Conservation (phyloP, 225 moss, liverwort and hornwort species). For the Pleurozium schreberi region DNA sequence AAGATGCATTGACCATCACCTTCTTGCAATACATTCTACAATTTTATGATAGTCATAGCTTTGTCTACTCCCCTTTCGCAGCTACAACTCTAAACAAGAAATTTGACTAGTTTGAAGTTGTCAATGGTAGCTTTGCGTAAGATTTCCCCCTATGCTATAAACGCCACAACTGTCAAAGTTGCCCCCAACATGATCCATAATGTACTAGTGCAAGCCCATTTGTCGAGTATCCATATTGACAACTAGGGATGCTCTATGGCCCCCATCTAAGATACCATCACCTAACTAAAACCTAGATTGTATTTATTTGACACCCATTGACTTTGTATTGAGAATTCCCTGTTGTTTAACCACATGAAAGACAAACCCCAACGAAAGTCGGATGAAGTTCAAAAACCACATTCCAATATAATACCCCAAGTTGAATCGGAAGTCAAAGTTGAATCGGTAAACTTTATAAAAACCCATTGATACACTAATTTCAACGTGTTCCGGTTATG, state of each 20-base stretch:
- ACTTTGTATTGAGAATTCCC: rapidly evolving
- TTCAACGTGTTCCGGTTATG: not conserved
- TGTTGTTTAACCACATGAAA: not conserved
- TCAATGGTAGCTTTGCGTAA: rapidly evolving
- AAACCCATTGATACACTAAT: not conserved
- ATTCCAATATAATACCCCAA: not conserved
- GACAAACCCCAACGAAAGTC: not conserved
- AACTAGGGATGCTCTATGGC: not conserved
- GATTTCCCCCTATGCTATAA: rapidly evolving
- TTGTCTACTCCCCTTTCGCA: rapidly evolving
- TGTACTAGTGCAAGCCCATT: rapidly evolving
- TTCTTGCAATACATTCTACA: not conserved
- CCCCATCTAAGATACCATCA: not conserved
- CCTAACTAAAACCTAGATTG: no score
- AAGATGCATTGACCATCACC: no score
- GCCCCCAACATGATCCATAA: rapidly evolving
- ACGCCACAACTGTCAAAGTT: rapidly evolving
- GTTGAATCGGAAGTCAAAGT: not conserved
- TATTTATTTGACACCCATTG: not conserved
- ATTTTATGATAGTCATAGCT: not conserved
- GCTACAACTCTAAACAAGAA: rapidly evolving
- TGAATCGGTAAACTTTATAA: not conserved
- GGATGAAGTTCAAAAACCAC: rapidly evolving
- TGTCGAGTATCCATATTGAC: rapidly evolving
- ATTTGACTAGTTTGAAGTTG: not conserved